Evolutionary conservation across 2,329 filamentous ascomycete species (phyloP).

Genomic region (Canariomyces notabilis): DNA sequence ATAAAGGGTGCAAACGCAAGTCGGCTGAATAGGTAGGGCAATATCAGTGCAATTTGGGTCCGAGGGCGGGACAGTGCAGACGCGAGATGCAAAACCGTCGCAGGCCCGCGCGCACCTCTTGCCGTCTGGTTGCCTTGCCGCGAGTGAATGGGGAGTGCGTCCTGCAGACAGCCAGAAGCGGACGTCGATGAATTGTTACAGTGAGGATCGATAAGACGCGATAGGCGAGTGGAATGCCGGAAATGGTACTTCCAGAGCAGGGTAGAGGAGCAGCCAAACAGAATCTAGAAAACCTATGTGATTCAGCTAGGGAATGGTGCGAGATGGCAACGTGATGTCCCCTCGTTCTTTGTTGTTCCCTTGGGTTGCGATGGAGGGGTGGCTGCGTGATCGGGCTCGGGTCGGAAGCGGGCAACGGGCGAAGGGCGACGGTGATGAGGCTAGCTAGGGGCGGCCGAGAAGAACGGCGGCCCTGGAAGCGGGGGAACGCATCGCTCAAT

Average conservation of each 20-base stretch:
- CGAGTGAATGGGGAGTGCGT: conserved; percentile 2
- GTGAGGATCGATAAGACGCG: conserved; percentile 4
- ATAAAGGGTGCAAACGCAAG: conserved; percentile 11
- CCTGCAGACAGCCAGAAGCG: conserved; percentile 11
- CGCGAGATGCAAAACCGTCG: conserved; percentile 15
- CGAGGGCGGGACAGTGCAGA: conserved; percentile 19
- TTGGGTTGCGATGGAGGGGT: background rate
- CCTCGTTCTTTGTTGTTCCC: background rate
- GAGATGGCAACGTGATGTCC: background rate
- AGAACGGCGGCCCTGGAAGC: background rate
- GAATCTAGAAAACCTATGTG: background rate
- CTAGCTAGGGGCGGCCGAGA: background rate
- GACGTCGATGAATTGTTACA: conserved; percentile 7
- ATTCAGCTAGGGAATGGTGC: background rate
- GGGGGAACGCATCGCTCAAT: background rate
- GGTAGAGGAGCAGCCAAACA: background rate
- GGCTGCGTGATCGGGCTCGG: background rate
- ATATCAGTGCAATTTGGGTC: conserved; percentile 15
- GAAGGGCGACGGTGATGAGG: background rate
- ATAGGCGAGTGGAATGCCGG: background rate
- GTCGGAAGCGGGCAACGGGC: background rate
- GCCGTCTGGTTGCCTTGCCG: background rate
- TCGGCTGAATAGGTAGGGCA: conserved; percentile 13
- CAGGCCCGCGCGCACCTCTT: conserved; percentile 5
- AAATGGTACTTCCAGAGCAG: background rate